Conservation (phyloP, 2,329 filamentous ascomycete species). For the Ascochyta pisi region DNA sequence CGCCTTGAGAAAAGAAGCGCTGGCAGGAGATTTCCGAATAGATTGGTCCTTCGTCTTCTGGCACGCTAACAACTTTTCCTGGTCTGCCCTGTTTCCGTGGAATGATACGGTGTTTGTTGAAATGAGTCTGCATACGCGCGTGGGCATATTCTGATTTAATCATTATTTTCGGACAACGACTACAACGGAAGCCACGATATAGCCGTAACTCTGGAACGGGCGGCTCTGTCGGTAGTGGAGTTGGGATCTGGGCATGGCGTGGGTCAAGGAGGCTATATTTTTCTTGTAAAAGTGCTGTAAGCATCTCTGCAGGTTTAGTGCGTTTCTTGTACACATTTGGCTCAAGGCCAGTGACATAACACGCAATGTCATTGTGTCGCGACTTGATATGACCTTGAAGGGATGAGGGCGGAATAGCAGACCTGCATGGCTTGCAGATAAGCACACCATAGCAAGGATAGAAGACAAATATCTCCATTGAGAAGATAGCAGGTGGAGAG, state of each 20-base stretch:
- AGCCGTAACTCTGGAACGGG: background rate
- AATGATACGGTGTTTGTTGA: background rate
- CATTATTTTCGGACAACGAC: background rate
- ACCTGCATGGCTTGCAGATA: background rate
- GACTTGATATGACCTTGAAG: background rate
- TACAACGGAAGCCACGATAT: background rate
- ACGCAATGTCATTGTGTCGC: background rate
- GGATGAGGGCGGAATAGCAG: background rate
- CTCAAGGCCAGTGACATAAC: background rate
- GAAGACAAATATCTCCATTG: background rate
- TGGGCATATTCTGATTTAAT: background rate
- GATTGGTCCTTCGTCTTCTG: background rate
- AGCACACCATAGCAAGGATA: background rate
- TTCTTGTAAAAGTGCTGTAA: background rate
- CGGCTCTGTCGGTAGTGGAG: background rate
- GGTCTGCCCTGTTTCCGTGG: background rate
- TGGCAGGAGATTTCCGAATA: background rate
- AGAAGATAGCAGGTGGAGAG: background rate
- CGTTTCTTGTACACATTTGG: background rate
- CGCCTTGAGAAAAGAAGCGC: background rate
- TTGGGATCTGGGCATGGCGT: background rate
- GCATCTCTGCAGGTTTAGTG: background rate
- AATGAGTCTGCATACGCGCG: background rate
- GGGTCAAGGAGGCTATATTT: background rate
- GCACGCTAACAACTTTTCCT: background rate